Percentiles rank a stretch among this genome's conserved stretches.
Evolutionary conservation across 371 early-diverging fungal species (phyloP).

Genomic region (Phascolomyces articulosus): DNA sequence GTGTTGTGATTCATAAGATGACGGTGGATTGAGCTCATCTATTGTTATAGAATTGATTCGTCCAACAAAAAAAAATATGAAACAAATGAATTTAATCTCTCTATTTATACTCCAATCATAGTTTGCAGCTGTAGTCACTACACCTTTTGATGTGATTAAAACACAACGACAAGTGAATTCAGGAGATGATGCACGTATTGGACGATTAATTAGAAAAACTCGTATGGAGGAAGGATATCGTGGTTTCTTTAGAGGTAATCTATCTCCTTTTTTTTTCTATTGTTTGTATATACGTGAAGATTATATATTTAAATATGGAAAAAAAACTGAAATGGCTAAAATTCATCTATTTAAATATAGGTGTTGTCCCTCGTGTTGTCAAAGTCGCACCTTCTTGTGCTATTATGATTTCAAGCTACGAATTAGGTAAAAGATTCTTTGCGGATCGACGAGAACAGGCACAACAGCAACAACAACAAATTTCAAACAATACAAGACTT

Average conservation of each 20-base stretch:
- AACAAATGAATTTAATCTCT: no score
- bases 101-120: no score
- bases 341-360: conserved; percentile 4
- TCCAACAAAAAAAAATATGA: no score
- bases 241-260: conserved; percentile 30
- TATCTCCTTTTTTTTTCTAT: background rate
- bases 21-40: no score
- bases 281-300: background rate
- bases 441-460: conserved; percentile 22
- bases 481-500: background rate
- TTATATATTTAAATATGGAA: background rate
- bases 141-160: conserved; percentile 97
- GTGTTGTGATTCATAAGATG: no score
- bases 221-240: conserved; percentile 27
- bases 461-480: background rate
- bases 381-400: conserved; percentile 97
- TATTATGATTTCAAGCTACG: conserved; percentile 94
- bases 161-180: conserved; percentile 80
- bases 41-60: no score
- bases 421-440: conserved; percentile 72
- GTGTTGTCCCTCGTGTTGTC: conserved; percentile 80
- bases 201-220: conserved; percentile 26
- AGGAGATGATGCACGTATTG: conserved; percentile 28
- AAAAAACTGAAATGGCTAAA: background rate
- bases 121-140: conserved; percentile 91